A percentile compares a stretch with the other conserved stretches of the same genome.
Conservation (phyloP, 805 yeast genomes). For the Isabelozyma rhagii region DNA sequence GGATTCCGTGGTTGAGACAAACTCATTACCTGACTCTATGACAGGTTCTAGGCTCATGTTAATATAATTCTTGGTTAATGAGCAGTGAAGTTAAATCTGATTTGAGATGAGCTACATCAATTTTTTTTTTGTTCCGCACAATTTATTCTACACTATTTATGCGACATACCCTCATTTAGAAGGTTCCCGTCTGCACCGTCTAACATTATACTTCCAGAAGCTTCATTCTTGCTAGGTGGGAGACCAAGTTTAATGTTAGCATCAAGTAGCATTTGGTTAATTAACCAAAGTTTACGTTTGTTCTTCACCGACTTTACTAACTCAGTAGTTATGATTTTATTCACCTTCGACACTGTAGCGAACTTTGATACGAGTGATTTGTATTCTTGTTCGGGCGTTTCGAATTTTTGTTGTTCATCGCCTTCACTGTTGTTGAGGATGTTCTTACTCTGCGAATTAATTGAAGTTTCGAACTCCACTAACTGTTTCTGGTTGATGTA, state of each 20-base stretch:
- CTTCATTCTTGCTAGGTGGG: slow-evolving; percentile 12
- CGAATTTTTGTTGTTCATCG: slow-evolving; percentile 8
- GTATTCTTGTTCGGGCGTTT: slow-evolving; percentile 18
- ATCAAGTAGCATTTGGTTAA: slow-evolving; percentile 43
- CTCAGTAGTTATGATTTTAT: slow-evolving; percentile 30
- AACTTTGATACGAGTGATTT: slow-evolving; percentile 27
- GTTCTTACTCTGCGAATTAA: slow-evolving; percentile 1
- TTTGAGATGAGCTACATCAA: neutral
- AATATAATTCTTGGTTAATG: neutral
- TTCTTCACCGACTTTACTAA: slow-evolving; percentile 21
- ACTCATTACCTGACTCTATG: slow-evolving; percentile 16
- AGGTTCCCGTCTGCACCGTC: slow-evolving; percentile 1
- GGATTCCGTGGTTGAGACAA: slow-evolving; percentile 21
- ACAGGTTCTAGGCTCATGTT: neutral
- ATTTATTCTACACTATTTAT: neutral
- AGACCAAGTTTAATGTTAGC: slow-evolving; percentile 38
- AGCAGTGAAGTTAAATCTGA: neutral
- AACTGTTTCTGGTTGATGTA: neutral
- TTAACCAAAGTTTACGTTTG: slow-evolving; percentile 36
- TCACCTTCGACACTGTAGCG: slow-evolving; percentile 37
- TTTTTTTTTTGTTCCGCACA: neutral
- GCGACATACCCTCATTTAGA: neutral
- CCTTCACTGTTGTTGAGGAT: slow-evolving; percentile 10
- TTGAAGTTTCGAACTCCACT: slow-evolving; percentile 1
- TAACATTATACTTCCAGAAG: slow-evolving; percentile 5